Percentiles rank a stretch among this genome's conserved stretches.
Conservation (phyloP, 306 rosid species). For the Heteromeles arbutifolia region DNA sequence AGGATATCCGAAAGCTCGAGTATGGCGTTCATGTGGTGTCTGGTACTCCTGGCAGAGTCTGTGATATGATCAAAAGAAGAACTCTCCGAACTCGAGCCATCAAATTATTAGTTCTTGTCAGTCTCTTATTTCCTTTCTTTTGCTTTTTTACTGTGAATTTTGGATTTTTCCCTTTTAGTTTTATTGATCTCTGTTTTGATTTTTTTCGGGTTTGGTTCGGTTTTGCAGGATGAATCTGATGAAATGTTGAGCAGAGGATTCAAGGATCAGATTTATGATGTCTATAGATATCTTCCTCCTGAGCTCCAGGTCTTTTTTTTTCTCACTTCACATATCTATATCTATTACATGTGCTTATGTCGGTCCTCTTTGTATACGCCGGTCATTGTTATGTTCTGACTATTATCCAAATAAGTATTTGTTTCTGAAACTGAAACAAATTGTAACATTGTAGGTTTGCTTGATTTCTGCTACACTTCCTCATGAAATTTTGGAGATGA, state of each 20-base stretch:
- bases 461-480: constrained; percentile 99
- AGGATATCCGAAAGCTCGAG: constrained; percentile 91
- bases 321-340: not conserved
- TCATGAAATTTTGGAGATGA: constrained; percentile 96
- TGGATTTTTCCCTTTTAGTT: not conserved
- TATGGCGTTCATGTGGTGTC: constrained; percentile 96
- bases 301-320: constrained; percentile 78
- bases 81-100: constrained; percentile 88
- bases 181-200: not conserved
- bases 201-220: not conserved
- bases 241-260: constrained; percentile 99
- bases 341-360: not conserved
- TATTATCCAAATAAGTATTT: not conserved
- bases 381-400: not conserved
- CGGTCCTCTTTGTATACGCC: not conserved
- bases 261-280: constrained; percentile 97
- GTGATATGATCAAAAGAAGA: constrained; percentile 98
- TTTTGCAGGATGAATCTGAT: constrained; percentile 87
- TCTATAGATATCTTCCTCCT: constrained; percentile 96
- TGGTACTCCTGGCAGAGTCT: constrained; percentile 97
- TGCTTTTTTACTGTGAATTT: not conserved
- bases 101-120: constrained; percentile 71
- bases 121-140: constrained; percentile 19
- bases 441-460: constrained; percentile 51
- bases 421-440: constrained; percentile 14